These are phyloP conservation scores for Eimeria maxima DNA, from an alignment of 169 alveolate species.

Conservation along the genomic window DNA sequence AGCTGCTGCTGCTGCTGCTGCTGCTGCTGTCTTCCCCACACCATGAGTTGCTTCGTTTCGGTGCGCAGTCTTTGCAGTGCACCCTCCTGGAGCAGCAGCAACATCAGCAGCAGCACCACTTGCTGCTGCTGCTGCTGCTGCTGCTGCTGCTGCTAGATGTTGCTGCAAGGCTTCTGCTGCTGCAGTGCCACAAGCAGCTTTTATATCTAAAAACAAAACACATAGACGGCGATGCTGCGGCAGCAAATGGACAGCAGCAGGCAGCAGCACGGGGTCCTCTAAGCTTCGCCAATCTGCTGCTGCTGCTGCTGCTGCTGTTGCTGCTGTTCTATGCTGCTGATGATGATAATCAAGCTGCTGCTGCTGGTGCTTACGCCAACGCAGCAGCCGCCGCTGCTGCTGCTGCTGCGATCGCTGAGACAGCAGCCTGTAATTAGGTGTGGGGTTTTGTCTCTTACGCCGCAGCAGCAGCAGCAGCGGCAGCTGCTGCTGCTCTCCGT, in stretches of 20 bases:
- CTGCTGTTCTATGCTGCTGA: neutral
- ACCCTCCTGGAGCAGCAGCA: neutral
- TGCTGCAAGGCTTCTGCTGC: slow-evolving; percentile 19
- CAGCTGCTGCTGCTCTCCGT: slow-evolving; percentile 17
- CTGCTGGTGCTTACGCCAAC: neutral
- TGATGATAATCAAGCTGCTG: neutral
- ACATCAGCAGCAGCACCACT: slow-evolving; percentile 38
- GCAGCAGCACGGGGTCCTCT: slow-evolving; percentile 59
- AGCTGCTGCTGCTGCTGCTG: slow-evolving; percentile 50
- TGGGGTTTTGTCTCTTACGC: no score
- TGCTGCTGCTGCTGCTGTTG: slow-evolving; percentile 21
- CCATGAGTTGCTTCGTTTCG: slow-evolving; percentile 25
- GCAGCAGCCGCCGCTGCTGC: slow-evolving; percentile 49
- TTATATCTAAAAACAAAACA: neutral
- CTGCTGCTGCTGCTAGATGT: neutral
- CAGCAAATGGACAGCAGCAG: slow-evolving; percentile 2
- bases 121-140: neutral
- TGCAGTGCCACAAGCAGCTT: slow-evolving; percentile 19
- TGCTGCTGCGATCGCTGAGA: neutral
- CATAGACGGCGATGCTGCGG: slow-evolving; percentile 55
- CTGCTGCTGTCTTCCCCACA: neutral
- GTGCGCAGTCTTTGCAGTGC: slow-evolving; percentile 25
- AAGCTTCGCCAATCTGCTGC: slow-evolving; percentile 1
- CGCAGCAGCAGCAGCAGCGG: slow-evolving; percentile 22
- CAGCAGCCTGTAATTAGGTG: slow-evolving; percentile 12